These are phyloP conservation scores for Solanum hybrid DNA, from an alignment of 305 asterid species.

Conservation along the genomic window DNA sequence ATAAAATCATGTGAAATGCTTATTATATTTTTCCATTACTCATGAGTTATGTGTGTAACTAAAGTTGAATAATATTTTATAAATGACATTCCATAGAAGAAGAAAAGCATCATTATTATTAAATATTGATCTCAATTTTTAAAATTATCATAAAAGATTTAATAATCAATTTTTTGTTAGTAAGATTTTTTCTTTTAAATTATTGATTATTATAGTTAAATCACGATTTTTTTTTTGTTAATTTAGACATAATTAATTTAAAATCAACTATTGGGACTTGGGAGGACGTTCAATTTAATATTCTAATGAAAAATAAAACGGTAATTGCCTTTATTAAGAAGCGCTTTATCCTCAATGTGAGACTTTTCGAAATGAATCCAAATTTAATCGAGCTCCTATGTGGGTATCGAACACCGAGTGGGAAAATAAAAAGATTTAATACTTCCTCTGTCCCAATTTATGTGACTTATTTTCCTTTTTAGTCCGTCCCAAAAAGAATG, in stretches of 20 bases:
- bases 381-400: too few relatives aligned
- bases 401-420: too few relatives aligned
- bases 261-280: not conserved
- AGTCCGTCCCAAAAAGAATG: not conserved
- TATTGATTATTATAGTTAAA: not conserved
- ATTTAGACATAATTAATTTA: not conserved
- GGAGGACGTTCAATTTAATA: not conserved
- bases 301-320: not conserved
- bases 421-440: too few relatives aligned
- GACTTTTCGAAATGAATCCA: not conserved
- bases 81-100: not conserved
- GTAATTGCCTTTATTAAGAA: too few relatives aligned
- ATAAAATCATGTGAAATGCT: not conserved
- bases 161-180: not conserved
- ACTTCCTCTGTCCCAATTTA: not conserved
- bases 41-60: not conserved
- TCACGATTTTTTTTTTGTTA: not conserved
- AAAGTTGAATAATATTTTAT: not conserved
- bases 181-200: too few relatives aligned
- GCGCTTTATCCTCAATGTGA: too few relatives aligned
- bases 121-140: not conserved
- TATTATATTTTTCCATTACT: not conserved
- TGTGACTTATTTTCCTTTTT: too few relatives aligned
- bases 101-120: not conserved
- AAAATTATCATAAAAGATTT: not conserved